These are phyloP conservation scores for Mycena epipterygia DNA, from an alignment of 768 basidiomycete species.

Conservation along the genomic window DNA sequence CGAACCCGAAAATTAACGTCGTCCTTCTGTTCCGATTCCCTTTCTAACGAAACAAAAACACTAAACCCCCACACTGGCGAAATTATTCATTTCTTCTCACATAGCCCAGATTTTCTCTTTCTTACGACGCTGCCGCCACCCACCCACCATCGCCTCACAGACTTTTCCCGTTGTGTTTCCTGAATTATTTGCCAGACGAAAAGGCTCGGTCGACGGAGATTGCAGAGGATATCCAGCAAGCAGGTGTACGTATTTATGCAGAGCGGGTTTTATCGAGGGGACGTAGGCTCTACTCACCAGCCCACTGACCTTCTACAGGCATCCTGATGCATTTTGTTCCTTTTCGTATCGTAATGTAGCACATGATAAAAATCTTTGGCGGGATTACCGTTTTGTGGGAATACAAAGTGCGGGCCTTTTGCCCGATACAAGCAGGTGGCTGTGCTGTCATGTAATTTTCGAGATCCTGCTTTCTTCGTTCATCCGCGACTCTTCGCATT, in stretches of 20 bases:
- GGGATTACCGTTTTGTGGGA: neutral
- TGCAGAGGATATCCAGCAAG: slow-evolving; percentile 27
- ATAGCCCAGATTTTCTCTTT: slow-evolving; percentile 36
- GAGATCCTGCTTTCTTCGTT: neutral
- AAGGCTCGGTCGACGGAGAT: slow-evolving; percentile 24
- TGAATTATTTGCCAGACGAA: slow-evolving; percentile 13
- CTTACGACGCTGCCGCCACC: slow-evolving; percentile 19
- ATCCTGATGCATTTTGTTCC: slow-evolving; percentile 23
- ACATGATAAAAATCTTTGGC: slow-evolving; percentile 10
- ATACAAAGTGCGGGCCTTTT: neutral
- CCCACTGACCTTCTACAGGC: slow-evolving; percentile 42
- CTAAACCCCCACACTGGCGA: slow-evolving; percentile 51
- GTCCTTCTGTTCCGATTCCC: slow-evolving; percentile 48
- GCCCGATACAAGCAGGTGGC: too few species aligned
- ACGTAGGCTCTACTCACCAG: slow-evolving; percentile 41
- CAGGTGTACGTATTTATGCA: slow-evolving; percentile 40
- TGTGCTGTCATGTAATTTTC: neutral
- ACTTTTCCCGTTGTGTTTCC: slow-evolving; percentile 7
- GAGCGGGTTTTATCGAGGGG: slow-evolving; percentile 36
- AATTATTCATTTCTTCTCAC: slow-evolving; percentile 35
- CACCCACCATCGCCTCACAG: slow-evolving; percentile 20
- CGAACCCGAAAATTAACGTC: slow-evolving; percentile 42
- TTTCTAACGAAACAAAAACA: slow-evolving; percentile 60
- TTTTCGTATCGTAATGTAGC: slow-evolving; percentile 36
- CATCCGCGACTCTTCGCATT: neutral